These are phyloP conservation scores for Meyerozyma athensensis DNA, from an alignment of 1,139 yeast genomes.

Conservation along the genomic window DNA sequence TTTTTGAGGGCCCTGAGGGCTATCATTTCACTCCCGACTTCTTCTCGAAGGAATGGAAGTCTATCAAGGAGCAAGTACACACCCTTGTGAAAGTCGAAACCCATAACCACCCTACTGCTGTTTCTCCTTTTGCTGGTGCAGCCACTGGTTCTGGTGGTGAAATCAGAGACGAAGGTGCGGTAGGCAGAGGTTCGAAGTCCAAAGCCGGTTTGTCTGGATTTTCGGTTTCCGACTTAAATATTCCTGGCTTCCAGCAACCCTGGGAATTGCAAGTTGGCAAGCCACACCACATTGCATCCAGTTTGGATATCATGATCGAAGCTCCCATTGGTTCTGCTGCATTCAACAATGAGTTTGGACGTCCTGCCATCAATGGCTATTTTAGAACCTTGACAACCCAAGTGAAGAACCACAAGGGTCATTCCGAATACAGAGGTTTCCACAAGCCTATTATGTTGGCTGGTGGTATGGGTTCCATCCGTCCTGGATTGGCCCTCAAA, in stretches of 20 bases:
- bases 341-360: slow-evolving; percentile 96
- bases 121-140: slow-evolving; percentile 98
- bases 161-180: slow-evolving; percentile 99
- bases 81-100: slow-evolving; percentile 95
- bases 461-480: slow-evolving; percentile 96
- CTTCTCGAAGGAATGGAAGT: slow-evolving; percentile 64
- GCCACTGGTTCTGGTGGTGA: slow-evolving; percentile 99
- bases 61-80: slow-evolving; percentile 75
- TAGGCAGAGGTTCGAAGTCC: slow-evolving; percentile 95
- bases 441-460: slow-evolving; percentile 99
- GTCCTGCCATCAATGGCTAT: slow-evolving; percentile 96
- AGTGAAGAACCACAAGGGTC: slow-evolving; percentile 57
- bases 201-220: slow-evolving; percentile 96
- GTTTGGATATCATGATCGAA: slow-evolving; percentile 92
- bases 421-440: slow-evolving; percentile 84
- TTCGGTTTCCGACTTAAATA: slow-evolving; percentile 83
- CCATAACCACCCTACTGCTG: slow-evolving; percentile 99
- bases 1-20: slow-evolving; percentile 78
- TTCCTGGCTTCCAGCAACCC: slow-evolving; percentile 84
- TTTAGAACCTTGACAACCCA: slow-evolving; percentile 91
- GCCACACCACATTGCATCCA: slow-evolving; percentile 89
- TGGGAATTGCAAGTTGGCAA: slow-evolving; percentile 90
- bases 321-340: slow-evolving; percentile 99
- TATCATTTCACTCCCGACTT: slow-evolving; percentile 76
- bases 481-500: slow-evolving; percentile 90